Evolutionary conservation across 495 filamentous ascomycete genomes (phyloP), one percentile per base, ranked within the genome.

Genomic region (Filosporella fistucella): DNA sequence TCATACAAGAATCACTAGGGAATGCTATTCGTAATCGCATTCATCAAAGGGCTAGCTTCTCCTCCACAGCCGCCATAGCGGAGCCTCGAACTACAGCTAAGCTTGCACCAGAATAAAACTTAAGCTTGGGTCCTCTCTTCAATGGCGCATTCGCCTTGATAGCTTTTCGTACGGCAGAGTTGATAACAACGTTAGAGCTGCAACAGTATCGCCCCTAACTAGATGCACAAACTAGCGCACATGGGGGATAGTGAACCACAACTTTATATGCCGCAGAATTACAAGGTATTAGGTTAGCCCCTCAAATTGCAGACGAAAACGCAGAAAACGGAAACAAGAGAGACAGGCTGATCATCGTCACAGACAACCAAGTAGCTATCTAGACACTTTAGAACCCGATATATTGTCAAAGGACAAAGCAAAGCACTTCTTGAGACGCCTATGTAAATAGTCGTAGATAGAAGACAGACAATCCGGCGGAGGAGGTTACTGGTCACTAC

Each of bases 401-500:
- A n/a, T n/a, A n/a, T n/a, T n/a, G n/a, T n/a, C n/a, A n/a, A n/a
- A n/a, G n/a, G n/a, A n/a, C n/a, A n/a, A n/a, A n/a, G n/a, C n/a
- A n/a, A 43, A 26, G 40, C 4, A 45, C 30, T 45, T 29, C 42
- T 34, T 34, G 30, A 45, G 26, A 34, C 14, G 26, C 30, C 26
- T n/a, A n/a, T 35, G 9, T 45, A 45, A 33, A 45, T 45, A 45
- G 29, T 45, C 29, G 42, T 45, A 45, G 42, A 45, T 45, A 45
- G 9, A 29, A 45, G 42, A 16, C 29, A 45, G 42, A 35, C 25
- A 12, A 22, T 45, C 29, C 28, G 21, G 42, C 14, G 42, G 30
- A 45, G 42, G 42, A 45, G 42, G 42, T 33, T 45, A 16, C 42
- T 45, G 42, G 42, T 45, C 28, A 45, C 16, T 8, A 20, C 10